phyloP scores from a whole-genome alignment of 345 rosid genomes.

The Brassica juncea region DNA sequence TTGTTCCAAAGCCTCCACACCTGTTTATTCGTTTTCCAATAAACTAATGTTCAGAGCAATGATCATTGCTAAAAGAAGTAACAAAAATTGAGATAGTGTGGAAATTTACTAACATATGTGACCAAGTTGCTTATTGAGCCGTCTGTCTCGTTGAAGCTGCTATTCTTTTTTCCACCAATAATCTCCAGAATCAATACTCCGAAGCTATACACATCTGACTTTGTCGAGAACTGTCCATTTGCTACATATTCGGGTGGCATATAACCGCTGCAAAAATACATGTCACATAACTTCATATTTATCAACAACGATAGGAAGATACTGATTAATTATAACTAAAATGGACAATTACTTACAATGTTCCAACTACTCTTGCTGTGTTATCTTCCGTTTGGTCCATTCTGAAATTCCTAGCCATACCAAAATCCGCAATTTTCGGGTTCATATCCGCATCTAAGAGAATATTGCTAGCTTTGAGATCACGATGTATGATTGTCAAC shows the following conservation, averaged over 20 bases:
- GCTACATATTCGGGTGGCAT: slow-evolving; percentile 24
- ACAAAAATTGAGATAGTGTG: not conserved
- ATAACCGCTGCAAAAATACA: slow-evolving; percentile 27
- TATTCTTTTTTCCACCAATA: slow-evolving; percentile 13
- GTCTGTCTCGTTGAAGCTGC: not conserved
- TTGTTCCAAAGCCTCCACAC: slow-evolving; percentile 32
- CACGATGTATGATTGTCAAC: slow-evolving; percentile 29
- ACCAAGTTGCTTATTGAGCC: slow-evolving; percentile 15
- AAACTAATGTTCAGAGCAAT: not conserved
- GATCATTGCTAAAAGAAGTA: not conserved
- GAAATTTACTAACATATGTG: slow-evolving; percentile 22
- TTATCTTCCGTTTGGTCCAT: slow-evolving; percentile 21
- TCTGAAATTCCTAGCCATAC: slow-evolving; percentile 21
- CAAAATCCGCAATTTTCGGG: slow-evolving; percentile 28
- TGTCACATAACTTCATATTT: not conserved
- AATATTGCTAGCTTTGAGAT: slow-evolving; percentile 26
- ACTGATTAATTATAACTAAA: not conserved
- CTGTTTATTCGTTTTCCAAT: slow-evolving; percentile 10
- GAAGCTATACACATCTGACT: slow-evolving; percentile 33
- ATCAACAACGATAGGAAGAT: not conserved
- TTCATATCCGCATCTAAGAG: slow-evolving; percentile 25
- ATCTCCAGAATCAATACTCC: slow-evolving; percentile 33
- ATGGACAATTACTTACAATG: slow-evolving; percentile 16
- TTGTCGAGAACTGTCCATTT: slow-evolving; percentile 13
- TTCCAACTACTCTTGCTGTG: slow-evolving; percentile 29